These are phyloP conservation scores for Paracorniculantispora psalliotae DNA, from an alignment of 2,329 filamentous ascomycete species.

Conservation along the genomic window DNA sequence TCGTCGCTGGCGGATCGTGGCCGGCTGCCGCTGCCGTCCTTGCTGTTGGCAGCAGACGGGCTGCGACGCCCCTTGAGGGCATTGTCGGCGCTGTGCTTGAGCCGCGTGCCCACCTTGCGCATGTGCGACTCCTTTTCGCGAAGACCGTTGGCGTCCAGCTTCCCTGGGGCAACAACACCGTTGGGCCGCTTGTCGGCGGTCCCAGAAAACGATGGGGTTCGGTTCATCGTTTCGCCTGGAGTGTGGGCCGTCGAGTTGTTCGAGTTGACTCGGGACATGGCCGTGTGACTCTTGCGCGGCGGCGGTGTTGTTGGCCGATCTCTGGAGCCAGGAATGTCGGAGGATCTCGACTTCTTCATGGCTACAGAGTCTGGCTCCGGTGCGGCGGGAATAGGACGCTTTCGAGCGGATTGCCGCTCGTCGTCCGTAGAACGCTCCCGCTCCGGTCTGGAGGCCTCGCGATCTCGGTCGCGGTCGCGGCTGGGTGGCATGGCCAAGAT, in stretches of 20 bases:
- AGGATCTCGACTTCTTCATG: slow-evolving; percentile 38
- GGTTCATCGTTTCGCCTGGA: slow-evolving; percentile 39
- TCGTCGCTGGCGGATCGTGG: slow-evolving; percentile 17
- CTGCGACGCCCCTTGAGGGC: slow-evolving; percentile 28
- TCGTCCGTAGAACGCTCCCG: slow-evolving; percentile 5
- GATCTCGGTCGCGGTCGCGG: background rate
- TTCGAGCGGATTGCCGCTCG: slow-evolving; percentile 34
- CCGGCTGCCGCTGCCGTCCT: slow-evolving; percentile 21
- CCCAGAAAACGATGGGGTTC: slow-evolving; percentile 17
- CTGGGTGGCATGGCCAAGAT: slow-evolving; percentile 39
- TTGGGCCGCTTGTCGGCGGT: slow-evolving; percentile 25
- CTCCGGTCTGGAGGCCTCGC: slow-evolving; percentile 30
- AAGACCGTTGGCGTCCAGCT: slow-evolving; percentile 24
- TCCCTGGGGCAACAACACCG: slow-evolving; percentile 24
- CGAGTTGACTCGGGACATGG: slow-evolving; percentile 51
- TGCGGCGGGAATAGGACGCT: slow-evolving; percentile 44
- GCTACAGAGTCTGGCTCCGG: slow-evolving; percentile 31
- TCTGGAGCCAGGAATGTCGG: slow-evolving; percentile 33
- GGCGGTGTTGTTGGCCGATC: slow-evolving; percentile 44
- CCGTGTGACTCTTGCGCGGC: slow-evolving; percentile 44
- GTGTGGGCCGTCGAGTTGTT: slow-evolving; percentile 49
- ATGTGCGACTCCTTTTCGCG: slow-evolving; percentile 34
- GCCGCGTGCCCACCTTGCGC: slow-evolving; percentile 39
- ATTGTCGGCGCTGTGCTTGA: slow-evolving; percentile 51
- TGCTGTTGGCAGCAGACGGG: slow-evolving; percentile 20